A percentile compares a stretch with the other conserved stretches of the same genome.
Evolutionary conservation across 495 filamentous ascomycete species (phyloP).

Genomic region (Xylaria palmicola): DNA sequence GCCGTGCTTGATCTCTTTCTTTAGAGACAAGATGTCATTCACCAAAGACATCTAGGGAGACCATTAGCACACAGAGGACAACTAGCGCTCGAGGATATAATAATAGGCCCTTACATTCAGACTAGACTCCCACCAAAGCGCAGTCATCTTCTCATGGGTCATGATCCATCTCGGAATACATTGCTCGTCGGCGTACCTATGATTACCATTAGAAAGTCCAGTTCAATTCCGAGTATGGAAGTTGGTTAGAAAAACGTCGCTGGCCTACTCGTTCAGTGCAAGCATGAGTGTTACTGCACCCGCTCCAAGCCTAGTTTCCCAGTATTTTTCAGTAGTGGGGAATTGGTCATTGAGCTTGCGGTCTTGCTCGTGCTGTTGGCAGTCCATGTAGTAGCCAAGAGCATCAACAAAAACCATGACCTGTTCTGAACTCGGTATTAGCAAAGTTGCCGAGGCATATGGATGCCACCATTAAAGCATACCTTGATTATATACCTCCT

Average conservation of each 20-base stretch:
- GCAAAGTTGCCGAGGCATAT: no score
- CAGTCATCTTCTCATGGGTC: neutral
- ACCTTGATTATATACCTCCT: neutral
- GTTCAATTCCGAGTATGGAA: no score
- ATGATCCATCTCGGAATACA: neutral
- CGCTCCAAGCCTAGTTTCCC: neutral
- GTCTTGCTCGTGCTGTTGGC: neutral
- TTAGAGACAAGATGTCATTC: conserved; percentile 18
- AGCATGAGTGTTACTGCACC: neutral
- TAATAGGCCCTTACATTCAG: neutral
- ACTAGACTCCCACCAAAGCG: neutral
- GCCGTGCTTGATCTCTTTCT: conserved; percentile 14
- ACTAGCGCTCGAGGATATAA: no score
- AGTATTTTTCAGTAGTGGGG: neutral
- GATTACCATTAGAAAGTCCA: no score
- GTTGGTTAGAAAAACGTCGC: neutral
- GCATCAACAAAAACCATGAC: neutral
- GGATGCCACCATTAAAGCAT: neutral
- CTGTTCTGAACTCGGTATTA: neutral
- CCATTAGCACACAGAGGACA: no score
- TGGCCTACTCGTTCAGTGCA: neutral
- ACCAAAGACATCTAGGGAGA: neutral
- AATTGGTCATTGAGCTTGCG: neutral
- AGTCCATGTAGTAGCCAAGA: neutral
- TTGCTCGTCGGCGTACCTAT: neutral